Evolutionary conservation across 306 rosid genomes (phyloP).

Genomic region (Prunus kanzakura): DNA sequence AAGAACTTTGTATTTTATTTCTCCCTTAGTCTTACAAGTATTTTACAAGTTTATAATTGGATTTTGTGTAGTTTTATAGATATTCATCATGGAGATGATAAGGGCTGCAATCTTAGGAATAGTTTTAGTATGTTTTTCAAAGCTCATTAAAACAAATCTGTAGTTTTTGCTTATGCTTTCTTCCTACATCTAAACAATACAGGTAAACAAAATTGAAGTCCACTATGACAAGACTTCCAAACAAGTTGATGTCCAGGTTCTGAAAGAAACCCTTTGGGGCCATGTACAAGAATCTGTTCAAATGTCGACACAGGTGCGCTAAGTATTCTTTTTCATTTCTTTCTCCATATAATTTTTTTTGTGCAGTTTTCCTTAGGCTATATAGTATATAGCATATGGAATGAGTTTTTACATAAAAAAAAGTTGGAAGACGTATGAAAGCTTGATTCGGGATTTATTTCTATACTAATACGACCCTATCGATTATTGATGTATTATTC

Average conservation of each 20-base stretch:
- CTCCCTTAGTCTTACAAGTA: no score
- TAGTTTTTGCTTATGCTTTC: slow-evolving; percentile 21
- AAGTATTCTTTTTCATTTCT: neutral
- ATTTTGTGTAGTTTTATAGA: neutral
- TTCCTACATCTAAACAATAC: slow-evolving; percentile 26
- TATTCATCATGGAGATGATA: neutral
- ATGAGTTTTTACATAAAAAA: neutral
- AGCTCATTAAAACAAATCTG: neutral
- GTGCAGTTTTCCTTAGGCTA: neutral
- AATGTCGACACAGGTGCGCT: slow-evolving; percentile 51
- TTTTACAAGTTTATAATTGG: neutral
- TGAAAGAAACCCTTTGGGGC: slow-evolving; percentile 81
- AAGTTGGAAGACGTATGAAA: neutral
- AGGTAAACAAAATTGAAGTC: slow-evolving; percentile 92
- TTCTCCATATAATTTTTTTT: no score
- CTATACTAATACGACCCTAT: neutral
- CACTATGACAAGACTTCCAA: slow-evolving; percentile 91
- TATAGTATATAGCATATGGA: neutral
- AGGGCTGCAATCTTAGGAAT: neutral
- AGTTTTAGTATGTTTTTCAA: neutral
- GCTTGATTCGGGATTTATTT: neutral
- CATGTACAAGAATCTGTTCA: slow-evolving; percentile 57
- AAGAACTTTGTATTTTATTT: no score
- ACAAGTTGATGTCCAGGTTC: slow-evolving; percentile 87
- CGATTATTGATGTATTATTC: neutral